phyloP scores from a whole-genome alignment of 2,329 filamentous ascomycete genomes.

The Exophiala bonariae region DNA sequence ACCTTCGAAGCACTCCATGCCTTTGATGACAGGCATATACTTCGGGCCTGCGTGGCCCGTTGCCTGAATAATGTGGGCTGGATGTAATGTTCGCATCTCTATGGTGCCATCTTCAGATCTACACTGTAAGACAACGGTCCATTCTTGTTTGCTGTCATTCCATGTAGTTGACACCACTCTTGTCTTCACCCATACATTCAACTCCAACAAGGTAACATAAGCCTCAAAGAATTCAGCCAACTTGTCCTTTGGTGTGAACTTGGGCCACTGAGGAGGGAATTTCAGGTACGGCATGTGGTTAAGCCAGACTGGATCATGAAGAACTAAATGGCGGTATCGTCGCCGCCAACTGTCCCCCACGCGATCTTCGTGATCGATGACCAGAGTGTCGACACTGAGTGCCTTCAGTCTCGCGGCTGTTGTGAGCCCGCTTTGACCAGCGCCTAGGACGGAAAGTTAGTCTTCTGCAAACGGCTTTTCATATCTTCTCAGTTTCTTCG shows the following conservation, averaged over 20 bases:
- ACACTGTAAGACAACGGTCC: constrained; percentile 55
- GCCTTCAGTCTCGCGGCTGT: constrained; percentile 60
- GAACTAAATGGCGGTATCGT: constrained; percentile 63
- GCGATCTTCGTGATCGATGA: constrained; percentile 58
- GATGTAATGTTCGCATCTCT: constrained; percentile 58
- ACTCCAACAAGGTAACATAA: constrained; percentile 64
- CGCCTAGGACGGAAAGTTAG: constrained; percentile 43
- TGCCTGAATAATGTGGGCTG: constrained; percentile 64
- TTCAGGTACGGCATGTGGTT: constrained; percentile 40
- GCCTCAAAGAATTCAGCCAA: constrained; percentile 66
- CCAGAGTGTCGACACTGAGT: constrained; percentile 54
- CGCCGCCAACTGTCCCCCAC: constrained; percentile 66
- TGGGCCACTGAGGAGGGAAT: constrained; percentile 52
- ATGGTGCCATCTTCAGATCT: constrained; percentile 34
- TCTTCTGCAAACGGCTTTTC: not conserved
- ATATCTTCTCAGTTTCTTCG: constrained; percentile 25
- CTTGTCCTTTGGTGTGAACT: constrained; percentile 72
- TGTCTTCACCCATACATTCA: constrained; percentile 65
- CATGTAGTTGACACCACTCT: constrained; percentile 50
- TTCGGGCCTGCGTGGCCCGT: constrained; percentile 69
- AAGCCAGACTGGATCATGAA: constrained; percentile 64
- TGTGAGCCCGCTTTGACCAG: constrained; percentile 61
- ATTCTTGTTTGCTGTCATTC: constrained; percentile 49
- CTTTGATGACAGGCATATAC: constrained; percentile 49
- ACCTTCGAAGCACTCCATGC: constrained; percentile 57